Percentiles rank a stretch among this genome's conserved stretches.
These are phyloP conservation scores for Tuber borchii DNA, from an alignment of 495 filamentous ascomycete genomes.

Conservation along the genomic window DNA sequence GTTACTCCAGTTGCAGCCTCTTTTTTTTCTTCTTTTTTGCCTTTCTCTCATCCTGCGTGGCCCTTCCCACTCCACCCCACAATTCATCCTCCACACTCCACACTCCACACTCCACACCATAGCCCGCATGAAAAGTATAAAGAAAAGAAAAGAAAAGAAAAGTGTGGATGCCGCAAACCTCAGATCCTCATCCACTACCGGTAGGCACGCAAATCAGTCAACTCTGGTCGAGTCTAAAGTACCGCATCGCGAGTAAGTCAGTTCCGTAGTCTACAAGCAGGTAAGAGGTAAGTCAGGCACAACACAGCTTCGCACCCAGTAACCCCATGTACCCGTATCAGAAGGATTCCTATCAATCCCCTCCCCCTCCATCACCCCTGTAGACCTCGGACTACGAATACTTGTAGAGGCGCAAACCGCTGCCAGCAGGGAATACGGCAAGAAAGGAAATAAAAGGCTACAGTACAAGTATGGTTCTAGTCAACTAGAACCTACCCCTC, in stretches of 20 bases:
- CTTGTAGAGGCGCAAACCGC: background rate
- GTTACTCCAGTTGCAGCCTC: slow-evolving; percentile 4
- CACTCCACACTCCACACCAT: background rate
- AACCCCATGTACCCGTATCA: background rate
- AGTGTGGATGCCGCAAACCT: background rate
- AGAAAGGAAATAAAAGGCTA: background rate
- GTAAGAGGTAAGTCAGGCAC: background rate
- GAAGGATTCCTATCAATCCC: background rate
- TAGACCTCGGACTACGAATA: background rate
- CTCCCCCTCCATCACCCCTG: background rate
- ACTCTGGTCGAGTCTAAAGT: background rate
- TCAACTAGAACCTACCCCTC: too few relatives aligned
- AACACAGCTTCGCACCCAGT: background rate
- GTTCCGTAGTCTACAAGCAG: background rate
- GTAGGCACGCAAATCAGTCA: background rate
- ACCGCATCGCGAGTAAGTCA: background rate
- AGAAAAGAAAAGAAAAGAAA: background rate
- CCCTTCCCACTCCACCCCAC: slow-evolving; percentile 3
- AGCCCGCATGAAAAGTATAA: background rate
- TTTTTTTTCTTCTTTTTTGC: background rate
- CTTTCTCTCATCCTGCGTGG: background rate
- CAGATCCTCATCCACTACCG: background rate
- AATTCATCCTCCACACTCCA: slow-evolving; percentile 3
- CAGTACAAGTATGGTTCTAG: too few relatives aligned
- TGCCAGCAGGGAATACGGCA: background rate